These are phyloP conservation scores for Xylaria castorea DNA, from an alignment of 495 filamentous ascomycete species.

Conservation along the genomic window DNA sequence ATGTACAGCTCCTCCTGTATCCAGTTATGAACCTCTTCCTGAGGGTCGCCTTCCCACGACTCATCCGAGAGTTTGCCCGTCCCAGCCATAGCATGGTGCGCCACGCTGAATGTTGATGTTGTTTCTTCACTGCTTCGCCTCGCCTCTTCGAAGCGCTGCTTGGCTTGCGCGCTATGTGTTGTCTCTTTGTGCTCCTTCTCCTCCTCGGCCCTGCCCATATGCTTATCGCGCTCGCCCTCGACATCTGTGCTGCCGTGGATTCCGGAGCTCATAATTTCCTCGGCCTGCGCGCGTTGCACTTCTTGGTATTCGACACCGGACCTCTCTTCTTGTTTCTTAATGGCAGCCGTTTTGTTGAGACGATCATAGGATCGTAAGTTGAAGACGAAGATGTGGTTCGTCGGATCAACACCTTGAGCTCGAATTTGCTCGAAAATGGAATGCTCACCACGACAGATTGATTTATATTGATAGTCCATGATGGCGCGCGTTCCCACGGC, in stretches of 20 bases:
- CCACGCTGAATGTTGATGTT: conserved; percentile 70
- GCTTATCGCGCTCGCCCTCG: conserved; percentile 45
- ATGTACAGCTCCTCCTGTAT: conserved; percentile 96
- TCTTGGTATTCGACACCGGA: conserved; percentile 85
- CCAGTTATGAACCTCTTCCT: conserved; percentile 82
- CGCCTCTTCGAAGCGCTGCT: conserved; percentile 69
- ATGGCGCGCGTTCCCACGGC: conserved; percentile 89
- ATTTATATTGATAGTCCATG: conserved; percentile 99
- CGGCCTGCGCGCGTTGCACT: conserved; percentile 82
- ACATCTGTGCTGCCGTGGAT: conserved; percentile 65
- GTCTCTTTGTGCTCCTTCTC: conserved; percentile 58
- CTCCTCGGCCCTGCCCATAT: conserved; percentile 49
- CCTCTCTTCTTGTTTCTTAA: conserved; percentile 73
- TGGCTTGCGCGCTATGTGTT: conserved; percentile 58
- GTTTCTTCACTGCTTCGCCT: conserved; percentile 53
- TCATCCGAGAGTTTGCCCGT: conserved; percentile 71
- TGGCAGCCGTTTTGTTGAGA: conserved; percentile 75
- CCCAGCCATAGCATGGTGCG: conserved; percentile 80
- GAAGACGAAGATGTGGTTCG: conserved; percentile 85
- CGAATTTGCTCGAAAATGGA: conserved; percentile 84
- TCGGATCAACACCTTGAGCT: conserved; percentile 80
- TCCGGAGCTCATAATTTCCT: conserved; percentile 80
- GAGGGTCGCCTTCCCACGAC: conserved; percentile 69
- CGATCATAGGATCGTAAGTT: conserved; percentile 90
- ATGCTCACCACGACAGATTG: conserved; percentile 86